Evolutionary conservation across 495 filamentous ascomycete genomes (phyloP).

Genomic region (Tuber melanosporum): DNA sequence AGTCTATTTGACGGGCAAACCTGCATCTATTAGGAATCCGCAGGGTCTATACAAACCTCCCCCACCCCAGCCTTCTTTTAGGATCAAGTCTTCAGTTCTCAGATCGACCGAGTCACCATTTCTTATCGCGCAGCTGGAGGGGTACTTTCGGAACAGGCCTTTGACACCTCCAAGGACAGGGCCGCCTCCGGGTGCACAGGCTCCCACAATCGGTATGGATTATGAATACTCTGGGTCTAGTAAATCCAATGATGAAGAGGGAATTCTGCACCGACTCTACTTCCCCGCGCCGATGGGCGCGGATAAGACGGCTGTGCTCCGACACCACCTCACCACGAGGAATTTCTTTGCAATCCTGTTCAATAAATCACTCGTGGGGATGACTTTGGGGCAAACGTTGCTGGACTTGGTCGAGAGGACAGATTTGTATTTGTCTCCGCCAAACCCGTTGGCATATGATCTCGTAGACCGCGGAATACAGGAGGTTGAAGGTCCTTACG

Average conservation of each 20-base stretch:
- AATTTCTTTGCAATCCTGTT: constrained; percentile 60
- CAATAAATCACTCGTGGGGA: constrained; percentile 53
- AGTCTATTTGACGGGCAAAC: constrained; percentile 49
- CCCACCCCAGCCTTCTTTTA: constrained; percentile 52
- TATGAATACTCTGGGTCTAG: constrained; percentile 42
- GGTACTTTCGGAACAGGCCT: constrained; percentile 47
- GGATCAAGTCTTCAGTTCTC: constrained; percentile 53
- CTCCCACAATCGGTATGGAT: constrained; percentile 20
- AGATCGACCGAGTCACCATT: constrained; percentile 52
- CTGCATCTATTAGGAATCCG: constrained; percentile 33
- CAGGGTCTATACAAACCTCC: constrained; percentile 41
- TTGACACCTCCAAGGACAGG: constrained; percentile 27
- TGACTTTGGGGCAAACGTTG: constrained; percentile 55
- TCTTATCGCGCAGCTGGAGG: constrained; percentile 50
- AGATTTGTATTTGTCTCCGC: constrained; percentile 49
- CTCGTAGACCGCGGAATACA: constrained; percentile 34
- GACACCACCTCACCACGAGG: constrained; percentile 56
- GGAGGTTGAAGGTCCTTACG: constrained; percentile 37
- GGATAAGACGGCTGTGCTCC: constrained; percentile 47
- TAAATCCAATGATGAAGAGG: constrained; percentile 45
- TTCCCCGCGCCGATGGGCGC: constrained; percentile 50
- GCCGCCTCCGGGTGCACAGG: neutral
- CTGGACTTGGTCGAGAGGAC: constrained; percentile 54
- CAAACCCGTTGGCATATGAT: constrained; percentile 35
- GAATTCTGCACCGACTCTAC: constrained; percentile 55